A percentile compares a stretch with the other conserved stretches of the same genome.
phyloP scores from a whole-genome alignment of 2,329 filamentous ascomycete genomes.

The Ceratocystis ficicola region DNA sequence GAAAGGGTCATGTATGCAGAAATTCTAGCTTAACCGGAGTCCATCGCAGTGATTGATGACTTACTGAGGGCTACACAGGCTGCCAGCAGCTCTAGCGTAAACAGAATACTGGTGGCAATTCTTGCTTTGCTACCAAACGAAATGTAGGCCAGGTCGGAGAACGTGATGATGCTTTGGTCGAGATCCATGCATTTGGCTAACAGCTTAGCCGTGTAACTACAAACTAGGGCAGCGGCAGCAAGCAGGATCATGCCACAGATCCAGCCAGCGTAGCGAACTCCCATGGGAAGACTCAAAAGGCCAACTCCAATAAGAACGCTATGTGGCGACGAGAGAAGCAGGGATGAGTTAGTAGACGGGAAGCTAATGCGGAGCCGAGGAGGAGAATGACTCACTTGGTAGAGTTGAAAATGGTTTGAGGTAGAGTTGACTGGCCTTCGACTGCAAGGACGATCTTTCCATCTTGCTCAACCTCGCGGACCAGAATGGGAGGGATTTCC shows the following conservation, averaged over 20 bases:
- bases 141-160: constrained; percentile 84
- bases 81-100: constrained; percentile 75
- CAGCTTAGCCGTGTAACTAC: constrained; percentile 73
- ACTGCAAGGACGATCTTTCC: constrained; percentile 74
- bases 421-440: constrained; percentile 86
- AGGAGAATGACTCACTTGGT: constrained; percentile 47
- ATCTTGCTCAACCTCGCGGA: constrained; percentile 80
- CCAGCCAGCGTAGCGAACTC: constrained; percentile 80
- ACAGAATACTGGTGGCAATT: constrained; percentile 70
- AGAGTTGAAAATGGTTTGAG: constrained; percentile 92
- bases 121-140: constrained; percentile 76
- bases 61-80: constrained; percentile 65
- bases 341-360: constrained; percentile 17
- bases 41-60: not conserved
- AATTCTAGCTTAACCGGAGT: too few species aligned
- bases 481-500: constrained; percentile 62
- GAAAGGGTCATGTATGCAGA: not conserved
- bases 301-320: constrained; percentile 79
- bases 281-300: constrained; percentile 75
- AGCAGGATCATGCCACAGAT: constrained; percentile 67
- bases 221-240: constrained; percentile 59
- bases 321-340: not conserved
- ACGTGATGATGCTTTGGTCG: constrained; percentile 76
- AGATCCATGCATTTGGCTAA: constrained; percentile 81
- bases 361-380: not conserved